Percentiles rank a stretch among this genome's conserved stretches.
phyloP scores from a whole-genome alignment of 2,329 filamentous ascomycete species.

The Sporothrix sp. region DNA sequence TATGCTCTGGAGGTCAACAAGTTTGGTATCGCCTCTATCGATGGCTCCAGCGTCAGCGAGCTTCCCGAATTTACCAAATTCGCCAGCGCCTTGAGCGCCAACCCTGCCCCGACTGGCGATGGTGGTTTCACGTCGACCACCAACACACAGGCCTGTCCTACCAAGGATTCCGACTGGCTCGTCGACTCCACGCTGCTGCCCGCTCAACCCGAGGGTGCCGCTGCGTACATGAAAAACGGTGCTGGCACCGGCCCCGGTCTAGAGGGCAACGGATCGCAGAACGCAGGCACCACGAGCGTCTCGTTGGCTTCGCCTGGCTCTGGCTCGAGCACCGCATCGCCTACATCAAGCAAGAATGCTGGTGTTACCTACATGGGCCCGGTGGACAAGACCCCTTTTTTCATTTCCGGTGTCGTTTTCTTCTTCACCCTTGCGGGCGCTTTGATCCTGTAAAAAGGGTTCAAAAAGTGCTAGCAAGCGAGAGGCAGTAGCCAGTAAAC shows the following conservation, averaged over 20 bases:
- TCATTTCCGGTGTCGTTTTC: conserved; percentile 27
- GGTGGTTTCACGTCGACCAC: conserved; percentile 42
- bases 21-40: conserved; percentile 69
- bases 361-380: conserved; percentile 24
- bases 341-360: conserved; percentile 22
- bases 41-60: conserved; percentile 44
- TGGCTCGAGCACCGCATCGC: conserved; percentile 26
- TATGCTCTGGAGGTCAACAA: conserved; percentile 72
- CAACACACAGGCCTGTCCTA: conserved; percentile 39
- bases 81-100: conserved; percentile 37
- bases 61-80: conserved; percentile 52
- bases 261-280: conserved; percentile 43
- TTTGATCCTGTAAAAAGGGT: conserved; percentile 29
- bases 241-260: conserved; percentile 46
- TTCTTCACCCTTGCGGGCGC: conserved; percentile 31
- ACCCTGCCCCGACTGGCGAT: conserved; percentile 41
- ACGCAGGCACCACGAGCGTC: conserved; percentile 38
- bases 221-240: conserved; percentile 44
- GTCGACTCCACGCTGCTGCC: conserved; percentile 42
- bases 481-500: neutral
- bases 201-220: conserved; percentile 40
- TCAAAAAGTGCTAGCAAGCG: neutral
- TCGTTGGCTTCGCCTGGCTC: conserved; percentile 31
- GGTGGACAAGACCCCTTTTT: conserved; percentile 30
- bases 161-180: conserved; percentile 39